These are phyloP conservation scores for Trichoderma gamsii DNA, from an alignment of 495 filamentous ascomycete species.

Conservation along the genomic window DNA sequence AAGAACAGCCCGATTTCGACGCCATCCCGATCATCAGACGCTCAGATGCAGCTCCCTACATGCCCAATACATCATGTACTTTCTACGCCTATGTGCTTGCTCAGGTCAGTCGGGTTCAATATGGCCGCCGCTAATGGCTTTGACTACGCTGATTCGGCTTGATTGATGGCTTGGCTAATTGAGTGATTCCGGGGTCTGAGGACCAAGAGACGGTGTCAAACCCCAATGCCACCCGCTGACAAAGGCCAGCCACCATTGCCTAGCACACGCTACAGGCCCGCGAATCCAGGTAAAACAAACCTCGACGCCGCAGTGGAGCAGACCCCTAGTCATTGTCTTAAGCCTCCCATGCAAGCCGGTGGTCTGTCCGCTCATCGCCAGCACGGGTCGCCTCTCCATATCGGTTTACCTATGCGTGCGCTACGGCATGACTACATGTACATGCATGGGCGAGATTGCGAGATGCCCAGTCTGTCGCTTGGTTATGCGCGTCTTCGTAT, in stretches of 20 bases:
- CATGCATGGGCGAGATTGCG: slow-evolving; percentile 2
- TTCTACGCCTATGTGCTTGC: too few species aligned
- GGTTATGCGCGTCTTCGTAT: slow-evolving; percentile 7
- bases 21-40: slow-evolving; percentile 4
- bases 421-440: slow-evolving; percentile 8
- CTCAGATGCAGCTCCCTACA: background rate
- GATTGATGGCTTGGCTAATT: too few species aligned
- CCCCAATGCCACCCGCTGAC: slow-evolving; percentile 4
- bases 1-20: slow-evolving; percentile 4
- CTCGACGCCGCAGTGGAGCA: slow-evolving; percentile 11
- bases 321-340: background rate
- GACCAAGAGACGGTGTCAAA: background rate
- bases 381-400: background rate
- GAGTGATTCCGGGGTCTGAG: too few species aligned
- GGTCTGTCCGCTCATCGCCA: background rate
- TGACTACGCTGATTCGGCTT: too few species aligned
- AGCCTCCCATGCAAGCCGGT: slow-evolving; percentile 7
- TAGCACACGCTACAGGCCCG: background rate
- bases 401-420: background rate
- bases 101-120: too few species aligned
- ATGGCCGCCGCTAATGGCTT: too few species aligned
- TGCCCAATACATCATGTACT: too few species aligned
- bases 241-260: background rate
- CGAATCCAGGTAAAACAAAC: background rate
- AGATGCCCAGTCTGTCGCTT: slow-evolving; percentile 13